Percentiles rank a stretch among this genome's conserved stretches.
phyloP scores from a whole-genome alignment of 2,329 filamentous ascomycete genomes.

The Colletotrichum melonis region DNA sequence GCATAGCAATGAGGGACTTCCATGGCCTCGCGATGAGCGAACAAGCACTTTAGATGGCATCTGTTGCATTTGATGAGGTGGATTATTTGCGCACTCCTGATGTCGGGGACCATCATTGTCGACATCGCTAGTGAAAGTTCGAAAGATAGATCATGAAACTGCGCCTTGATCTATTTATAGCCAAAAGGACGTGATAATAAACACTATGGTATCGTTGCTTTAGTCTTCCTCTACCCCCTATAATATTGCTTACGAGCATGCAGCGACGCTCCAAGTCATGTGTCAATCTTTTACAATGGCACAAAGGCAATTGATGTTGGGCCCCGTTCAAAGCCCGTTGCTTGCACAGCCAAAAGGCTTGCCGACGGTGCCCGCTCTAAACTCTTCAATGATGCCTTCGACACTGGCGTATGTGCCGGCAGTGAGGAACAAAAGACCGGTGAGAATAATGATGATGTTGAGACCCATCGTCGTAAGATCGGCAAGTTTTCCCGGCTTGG shows the following conservation, averaged over 20 bases:
- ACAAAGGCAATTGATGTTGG: neutral
- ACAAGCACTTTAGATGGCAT: too few species aligned
- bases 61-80: too few species aligned
- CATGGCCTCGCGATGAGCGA: too few species aligned
- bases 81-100: too few species aligned
- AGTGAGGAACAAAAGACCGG: constrained; percentile 84
- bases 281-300: too few species aligned
- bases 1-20: too few species aligned
- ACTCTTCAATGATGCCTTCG: constrained; percentile 80
- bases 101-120: too few species aligned
- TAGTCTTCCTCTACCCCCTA: neutral
- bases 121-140: neutral
- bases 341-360: constrained; percentile 79
- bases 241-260: neutral
- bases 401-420: constrained; percentile 86
- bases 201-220: neutral
- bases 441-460: constrained; percentile 78
- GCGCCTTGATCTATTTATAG: neutral
- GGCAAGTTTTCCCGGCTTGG: constrained; percentile 62
- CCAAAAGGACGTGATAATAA: neutral
- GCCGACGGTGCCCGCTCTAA: constrained; percentile 71
- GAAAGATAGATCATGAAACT: neutral
- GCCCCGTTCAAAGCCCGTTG: constrained; percentile 59
- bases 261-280: neutral
- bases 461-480: constrained; percentile 68